Base-by-base conservation (phyloP, 441 rosid species). In the Metrosideros polymorpha region DNA sequence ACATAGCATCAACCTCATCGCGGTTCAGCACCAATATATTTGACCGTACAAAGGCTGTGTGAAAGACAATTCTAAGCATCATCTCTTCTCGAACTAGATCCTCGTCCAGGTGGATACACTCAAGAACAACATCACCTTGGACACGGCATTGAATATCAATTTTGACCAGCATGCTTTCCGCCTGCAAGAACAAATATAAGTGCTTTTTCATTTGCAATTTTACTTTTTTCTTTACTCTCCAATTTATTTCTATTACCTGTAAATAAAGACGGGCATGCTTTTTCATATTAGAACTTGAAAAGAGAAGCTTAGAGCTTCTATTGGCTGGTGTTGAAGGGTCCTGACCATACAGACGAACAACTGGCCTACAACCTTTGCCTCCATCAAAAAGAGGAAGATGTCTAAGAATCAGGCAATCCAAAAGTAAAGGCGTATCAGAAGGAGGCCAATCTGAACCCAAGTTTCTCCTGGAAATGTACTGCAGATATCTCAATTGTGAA, bases 361-460 rank as follows among this genome's bases (percentile, higher is more conserved):
- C 89, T 42, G 99, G 99, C 93, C 96, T 91, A 90, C 95, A 97
- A 66, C 98, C 96, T 86, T 89, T 92, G n/a, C 92, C 93, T 84
- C 95, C 95, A 75, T 93, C 94, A 87, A 92, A 93, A 88, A 88
- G 84, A 29, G 99, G 99, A 90, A 96, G 95, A 88, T 91, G 87
- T 89, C 96, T 94, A 71, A 97, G 92, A 89, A 94, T 97, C 90
- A 97, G 88, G 85, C 96, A 97, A 90, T 96, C 95, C 87, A 97
- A 90, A 90, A 95, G 91, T 85, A 97, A 92, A 85, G 98, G 99
- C 7, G 95, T 94, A 89, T 94, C 98, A 22, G 95, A 91, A 27
- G 99, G 99, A 91, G 99, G 99, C 98, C 99, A 95, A 82, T 95
- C 99, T 90, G 96, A 88, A 87, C 97, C 93, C 88, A 96, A 87